Evolutionary conservation across 805 yeast genomes (phyloP), one percentile per base, ranked within the genome.

Genomic region (Allodekkera sacchari): DNA sequence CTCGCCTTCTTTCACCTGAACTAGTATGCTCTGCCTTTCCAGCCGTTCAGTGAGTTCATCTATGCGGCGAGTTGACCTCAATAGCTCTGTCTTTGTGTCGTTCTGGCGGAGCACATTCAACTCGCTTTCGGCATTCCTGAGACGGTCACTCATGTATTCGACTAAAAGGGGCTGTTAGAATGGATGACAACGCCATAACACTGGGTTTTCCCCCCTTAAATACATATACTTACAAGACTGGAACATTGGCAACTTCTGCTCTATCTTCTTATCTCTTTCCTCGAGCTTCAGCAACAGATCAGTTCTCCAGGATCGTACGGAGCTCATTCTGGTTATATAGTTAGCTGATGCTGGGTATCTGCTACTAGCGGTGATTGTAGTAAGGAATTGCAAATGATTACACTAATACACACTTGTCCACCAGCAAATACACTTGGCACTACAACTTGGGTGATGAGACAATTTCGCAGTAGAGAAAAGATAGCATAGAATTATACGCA

Each of bases 261-360:
- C 36, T 22, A 10, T 34, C 13, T 22, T 27, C 37, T 34, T 29
- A 29, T 49, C 53, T 29, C 52, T 39, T 15, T 41, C 37, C 5
- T 14, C 22, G 6, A 48, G 28, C 31, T 36, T 44, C 8, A 32
- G 12, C 12, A 45, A 33, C 4, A 48, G 29, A 7, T 44, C 45
- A 8, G 36, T 22, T 28, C 45, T 48, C 53, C 53, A 48, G 3
- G 37, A 8, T 2, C n/a, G n/a, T n/a, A n/a, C n/a, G n/a, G n/a
- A n/a, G n/a, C 11, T 21, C 10, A 10, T n/a, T 25, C 27, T 14
- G 12, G n/a, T 14, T 25, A 10, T 25, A 13, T n/a, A 11, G n/a
- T 10, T 21, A n/a, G n/a, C n/a, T n/a, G n/a, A n/a, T n/a, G n/a
- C n/a, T n/a, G n/a, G n/a, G n/a, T n/a, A n/a, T n/a, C n/a, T n/a